Evolutionary conservation across 768 basidiomycete species (phyloP), one percentile per base, ranked within the genome.

Genomic region (Lactarius akahatsu): DNA sequence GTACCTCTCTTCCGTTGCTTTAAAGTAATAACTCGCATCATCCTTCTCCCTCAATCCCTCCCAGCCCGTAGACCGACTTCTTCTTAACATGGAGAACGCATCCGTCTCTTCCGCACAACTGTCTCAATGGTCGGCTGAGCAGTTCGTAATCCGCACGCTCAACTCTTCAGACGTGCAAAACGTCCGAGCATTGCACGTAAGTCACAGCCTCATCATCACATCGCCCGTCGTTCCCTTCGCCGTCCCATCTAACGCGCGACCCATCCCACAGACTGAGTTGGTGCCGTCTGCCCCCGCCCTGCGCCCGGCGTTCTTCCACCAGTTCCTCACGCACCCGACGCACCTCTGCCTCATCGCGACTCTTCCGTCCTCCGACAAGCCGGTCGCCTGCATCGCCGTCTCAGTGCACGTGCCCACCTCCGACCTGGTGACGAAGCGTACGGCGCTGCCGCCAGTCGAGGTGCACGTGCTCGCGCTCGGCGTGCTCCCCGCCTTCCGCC

Each of bases 381-480:
- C 69, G 10, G 28, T 68, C 55, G 69, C 59, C 23, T 63, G 68
- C 57, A 64, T 70, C 56, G 57, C 69, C 59, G 34, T 62, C 23
- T 30, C 70, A 1, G 23, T 78, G 73, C 56, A 66, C 77, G 26
- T 77, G 72, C 54, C 66, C 64, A 73, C 68, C 64, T 70, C 59
- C 34, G 65, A 57, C 59, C 63, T 70, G 36, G 74, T 18, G 15
- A 4, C 66, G 18, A 8, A 78, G 56, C 77, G 76, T 66, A 71
- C 81, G 23, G 78, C 82, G 68, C 79, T 81, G 64, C 78, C 83
- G 40, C 83, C 82, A 3, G 78, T 84, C 2, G 83, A 69, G 9
- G 72, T 85, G 26, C 80, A 83, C 71, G 80, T 85, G 66, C 81
- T 84, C 38, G 83, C 83, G 1, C 80, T 85, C 3, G 83, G 84